Percentiles rank a stretch among this genome's conserved stretches.
phyloP scores from a whole-genome alignment of 495 filamentous ascomycete species.

The Podospora appendiculata region DNA sequence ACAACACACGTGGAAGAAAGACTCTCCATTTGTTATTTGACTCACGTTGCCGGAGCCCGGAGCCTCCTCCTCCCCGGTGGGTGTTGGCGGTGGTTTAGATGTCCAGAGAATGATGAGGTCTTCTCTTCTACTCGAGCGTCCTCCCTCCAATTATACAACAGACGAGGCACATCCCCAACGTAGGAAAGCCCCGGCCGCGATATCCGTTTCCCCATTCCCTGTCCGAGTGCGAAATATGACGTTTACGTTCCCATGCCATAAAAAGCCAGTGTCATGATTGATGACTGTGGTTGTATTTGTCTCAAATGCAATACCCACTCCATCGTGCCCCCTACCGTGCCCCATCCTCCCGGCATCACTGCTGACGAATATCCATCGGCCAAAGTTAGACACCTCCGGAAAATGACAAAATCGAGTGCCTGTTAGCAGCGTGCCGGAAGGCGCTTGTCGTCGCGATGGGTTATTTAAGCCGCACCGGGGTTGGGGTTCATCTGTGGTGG shows the following conservation, averaged over 20 bases:
- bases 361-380: not conserved
- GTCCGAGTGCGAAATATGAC: conserved; percentile 10
- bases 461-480: conserved; percentile 35
- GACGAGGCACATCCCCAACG: conserved; percentile 5
- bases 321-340: not conserved
- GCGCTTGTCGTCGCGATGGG: conserved; percentile 8
- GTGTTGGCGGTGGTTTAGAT: too few relatives aligned
- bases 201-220: not conserved
- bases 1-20: too few relatives aligned
- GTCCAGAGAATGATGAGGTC: conserved; percentile 8
- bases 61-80: too few relatives aligned
- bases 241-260: conserved; percentile 8
- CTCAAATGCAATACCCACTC: not conserved
- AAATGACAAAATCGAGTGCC: not conserved
- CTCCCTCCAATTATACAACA: conserved; percentile 10
- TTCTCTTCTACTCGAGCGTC: conserved; percentile 8
- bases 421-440: conserved; percentile 2
- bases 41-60: too few relatives aligned
- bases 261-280: not conserved
- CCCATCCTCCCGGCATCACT: not conserved
- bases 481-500: conserved; percentile 44
- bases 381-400: not conserved
- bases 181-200: too few relatives aligned
- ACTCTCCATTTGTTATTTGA: too few relatives aligned
- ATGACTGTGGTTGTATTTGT: not conserved